Evolutionary conservation across 306 rosid genomes (phyloP).

Genomic region (Adenanthera pavonina): DNA sequence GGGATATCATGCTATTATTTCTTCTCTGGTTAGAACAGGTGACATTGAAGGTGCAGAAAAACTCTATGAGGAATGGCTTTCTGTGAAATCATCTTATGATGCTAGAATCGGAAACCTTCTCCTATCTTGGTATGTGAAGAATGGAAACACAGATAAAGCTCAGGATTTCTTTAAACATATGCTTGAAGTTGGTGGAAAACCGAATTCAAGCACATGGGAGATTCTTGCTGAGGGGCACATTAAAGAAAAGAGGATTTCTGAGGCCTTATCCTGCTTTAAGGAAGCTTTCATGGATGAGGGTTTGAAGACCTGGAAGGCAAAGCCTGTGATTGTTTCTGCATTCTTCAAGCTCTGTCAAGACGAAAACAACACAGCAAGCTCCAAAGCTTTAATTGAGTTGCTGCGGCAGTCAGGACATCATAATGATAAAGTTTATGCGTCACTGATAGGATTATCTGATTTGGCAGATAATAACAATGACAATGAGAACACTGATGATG

Average conservation of each 20-base stretch:
- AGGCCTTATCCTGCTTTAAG: conserved; percentile 72
- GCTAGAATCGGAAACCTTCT: conserved; percentile 84
- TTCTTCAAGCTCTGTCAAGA: conserved; percentile 67
- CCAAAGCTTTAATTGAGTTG: conserved; percentile 46
- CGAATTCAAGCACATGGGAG: conserved; percentile 89
- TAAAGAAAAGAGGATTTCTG: conserved; percentile 55
- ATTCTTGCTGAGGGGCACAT: conserved; percentile 65
- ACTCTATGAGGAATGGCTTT: conserved; percentile 79
- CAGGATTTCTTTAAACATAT: conserved; percentile 58
- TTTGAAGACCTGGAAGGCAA: conserved; percentile 79
- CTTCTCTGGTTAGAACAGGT: conserved; percentile 73
- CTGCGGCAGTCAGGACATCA: conserved; percentile 61
- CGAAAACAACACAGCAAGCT: too few species aligned
- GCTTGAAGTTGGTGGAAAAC: conserved; percentile 67
- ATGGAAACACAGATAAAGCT: conserved; percentile 63
- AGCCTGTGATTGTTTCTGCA: conserved; percentile 53
- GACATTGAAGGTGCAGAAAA: conserved; percentile 84
- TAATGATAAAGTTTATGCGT: conserved; percentile 56
- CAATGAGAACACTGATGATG: conserved; percentile 46
- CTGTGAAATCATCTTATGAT: conserved; percentile 61
- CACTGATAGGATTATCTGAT: conserved; percentile 55
- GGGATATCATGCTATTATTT: conserved; percentile 84
- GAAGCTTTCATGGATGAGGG: conserved; percentile 65
- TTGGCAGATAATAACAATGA: conserved; percentile 35
- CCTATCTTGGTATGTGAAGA: conserved; percentile 59